Conservation (phyloP, 352 stramenopile genomes). For the Phytophthora colocasiae region DNA sequence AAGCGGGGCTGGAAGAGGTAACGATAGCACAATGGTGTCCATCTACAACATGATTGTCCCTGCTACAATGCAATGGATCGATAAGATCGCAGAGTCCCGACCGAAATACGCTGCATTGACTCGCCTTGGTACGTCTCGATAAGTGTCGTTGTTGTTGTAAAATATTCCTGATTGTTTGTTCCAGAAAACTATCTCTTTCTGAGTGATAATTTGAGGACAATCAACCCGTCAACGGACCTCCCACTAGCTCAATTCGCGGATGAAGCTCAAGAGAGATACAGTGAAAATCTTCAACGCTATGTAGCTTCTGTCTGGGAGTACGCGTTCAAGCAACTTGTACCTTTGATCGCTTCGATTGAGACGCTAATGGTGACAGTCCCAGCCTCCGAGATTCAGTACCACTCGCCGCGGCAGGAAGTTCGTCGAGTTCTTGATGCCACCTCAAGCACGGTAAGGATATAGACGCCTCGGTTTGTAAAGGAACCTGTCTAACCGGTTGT, state of each 20-base stretch:
- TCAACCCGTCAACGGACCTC: constrained; percentile 55
- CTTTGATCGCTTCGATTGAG: constrained; percentile 63
- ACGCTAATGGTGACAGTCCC: constrained; percentile 62
- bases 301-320: constrained; percentile 73
- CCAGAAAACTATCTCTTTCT: constrained; percentile 80
- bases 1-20: constrained; percentile 61
- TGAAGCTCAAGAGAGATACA: constrained; percentile 50
- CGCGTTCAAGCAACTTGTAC: constrained; percentile 69
- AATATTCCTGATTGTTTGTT: neutral
- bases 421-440: constrained; percentile 57
- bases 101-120: constrained; percentile 73
- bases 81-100: constrained; percentile 68
- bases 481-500: constrained; percentile 2
- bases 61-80: constrained; percentile 72
- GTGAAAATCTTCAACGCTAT: constrained; percentile 55
- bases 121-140: constrained; percentile 49
- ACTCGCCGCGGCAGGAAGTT: constrained; percentile 66
- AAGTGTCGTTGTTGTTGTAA: too few species aligned
- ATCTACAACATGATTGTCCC: constrained; percentile 77
- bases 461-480: neutral
- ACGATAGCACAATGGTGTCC: constrained; percentile 60
- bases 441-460: constrained; percentile 38
- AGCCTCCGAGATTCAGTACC: constrained; percentile 70
- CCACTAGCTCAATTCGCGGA: constrained; percentile 62
- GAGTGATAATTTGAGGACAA: constrained; percentile 51